phyloP scores from a whole-genome alignment of 768 basidiomycete genomes.

The Lanmaoa rubissima region DNA sequence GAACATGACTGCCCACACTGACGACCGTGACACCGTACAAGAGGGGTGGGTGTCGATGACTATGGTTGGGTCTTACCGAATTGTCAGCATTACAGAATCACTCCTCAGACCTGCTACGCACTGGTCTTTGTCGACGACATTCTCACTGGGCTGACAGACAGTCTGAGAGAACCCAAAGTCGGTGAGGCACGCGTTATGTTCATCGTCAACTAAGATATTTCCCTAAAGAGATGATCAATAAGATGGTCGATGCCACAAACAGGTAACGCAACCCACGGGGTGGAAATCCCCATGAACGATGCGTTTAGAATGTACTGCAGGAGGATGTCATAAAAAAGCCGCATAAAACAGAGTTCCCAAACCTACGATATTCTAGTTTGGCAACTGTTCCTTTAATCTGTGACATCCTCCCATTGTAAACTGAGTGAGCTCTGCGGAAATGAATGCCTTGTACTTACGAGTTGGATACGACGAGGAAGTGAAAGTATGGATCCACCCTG shows the following conservation, averaged over 20 bases:
- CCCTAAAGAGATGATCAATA: neutral
- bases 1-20: too few relatives aligned
- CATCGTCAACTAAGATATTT: neutral
- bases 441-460: too few relatives aligned
- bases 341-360: neutral
- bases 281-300: conserved; percentile 10
- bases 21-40: too few relatives aligned
- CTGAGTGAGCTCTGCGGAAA: neutral
- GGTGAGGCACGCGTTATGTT: neutral
- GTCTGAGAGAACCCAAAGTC: neutral
- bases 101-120: too few relatives aligned
- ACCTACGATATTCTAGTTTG: conserved; percentile 2
- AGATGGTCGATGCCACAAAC: neutral
- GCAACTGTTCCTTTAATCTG: neutral
- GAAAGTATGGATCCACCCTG: too few relatives aligned
- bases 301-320: neutral
- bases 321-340: neutral
- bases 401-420: neutral
- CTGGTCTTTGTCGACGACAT: too few relatives aligned
- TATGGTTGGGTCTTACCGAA: too few relatives aligned
- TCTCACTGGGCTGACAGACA: too few relatives aligned
- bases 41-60: too few relatives aligned
- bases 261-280: neutral
- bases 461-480: too few relatives aligned
- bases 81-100: too few relatives aligned